Evolutionary conservation across 768 basidiomycete species (phyloP).

Genomic region (Tephrocybe sp.): DNA sequence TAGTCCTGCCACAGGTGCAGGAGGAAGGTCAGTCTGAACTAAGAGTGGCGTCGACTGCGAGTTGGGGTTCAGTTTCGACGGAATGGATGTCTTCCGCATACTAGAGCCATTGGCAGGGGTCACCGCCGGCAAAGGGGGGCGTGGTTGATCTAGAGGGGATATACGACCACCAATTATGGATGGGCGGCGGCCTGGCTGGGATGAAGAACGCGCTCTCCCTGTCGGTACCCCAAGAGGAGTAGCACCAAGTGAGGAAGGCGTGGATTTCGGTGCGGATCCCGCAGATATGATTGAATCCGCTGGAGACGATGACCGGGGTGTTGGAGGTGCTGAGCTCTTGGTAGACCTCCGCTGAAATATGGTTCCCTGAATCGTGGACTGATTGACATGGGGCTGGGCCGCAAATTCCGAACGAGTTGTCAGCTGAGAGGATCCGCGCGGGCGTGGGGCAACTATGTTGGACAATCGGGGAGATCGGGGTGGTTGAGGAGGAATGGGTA

Average conservation of each 20-base stretch:
- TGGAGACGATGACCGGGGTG: conserved; percentile 51
- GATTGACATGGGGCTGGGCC: conserved; percentile 44
- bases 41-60: conserved; percentile 45
- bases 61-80: conserved; percentile 56
- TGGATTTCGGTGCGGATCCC: conserved; percentile 37
- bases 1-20: conserved; percentile 18
- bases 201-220: conserved; percentile 65
- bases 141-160: conserved; percentile 49
- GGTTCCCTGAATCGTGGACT: conserved; percentile 59
- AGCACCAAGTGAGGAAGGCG: conserved; percentile 38
- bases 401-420: conserved; percentile 37
- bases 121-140: conserved; percentile 50
- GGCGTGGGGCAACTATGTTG: conserved; percentile 44
- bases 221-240: conserved; percentile 32
- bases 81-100: conserved; percentile 60
- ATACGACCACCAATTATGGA: conserved; percentile 51
- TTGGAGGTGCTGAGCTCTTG: conserved; percentile 65
- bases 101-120: conserved; percentile 36
- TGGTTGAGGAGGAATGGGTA: conserved; percentile 12
- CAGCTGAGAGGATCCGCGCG: conserved; percentile 57
- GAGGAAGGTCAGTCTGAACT: conserved; percentile 48
- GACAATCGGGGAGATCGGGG: conserved; percentile 53
- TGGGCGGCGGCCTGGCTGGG: conserved; percentile 76
- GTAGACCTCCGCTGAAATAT: conserved; percentile 65
- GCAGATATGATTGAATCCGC: conserved; percentile 45